Base-by-base conservation (phyloP, 2,329 filamentous ascomycete species). In the Monilinia fructicola region DNA sequence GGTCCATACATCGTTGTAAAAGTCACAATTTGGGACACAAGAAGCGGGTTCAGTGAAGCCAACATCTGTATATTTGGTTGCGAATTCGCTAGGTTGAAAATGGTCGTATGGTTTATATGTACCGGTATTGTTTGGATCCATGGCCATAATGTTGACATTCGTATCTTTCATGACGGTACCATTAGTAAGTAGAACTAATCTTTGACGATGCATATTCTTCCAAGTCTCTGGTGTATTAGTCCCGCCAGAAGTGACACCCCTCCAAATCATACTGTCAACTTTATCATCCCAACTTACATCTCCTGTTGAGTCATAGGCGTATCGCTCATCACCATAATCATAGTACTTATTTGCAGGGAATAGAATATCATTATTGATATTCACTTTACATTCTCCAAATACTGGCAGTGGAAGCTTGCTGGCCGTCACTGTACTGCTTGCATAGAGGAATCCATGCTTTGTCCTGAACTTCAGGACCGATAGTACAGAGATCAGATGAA, bases 341-440 rank as follows among this genome's bases (percentile, higher is more conserved):
- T 87, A 83, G 73, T 90, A 90, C 83, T 87, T 87, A 73, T 84
- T 86, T 6, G 85, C 85, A 1, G 86, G 86, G 69, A 88, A 86
- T 40, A 88, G 77, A 64, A 89, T 87, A 72, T 89, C 86, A 70
- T 85, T 87, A 73, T 88, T 88, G 69, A 85, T 80, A 44, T 82
- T 84, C 54, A 87, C 80, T 74, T 89, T 89, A 72, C 83, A 87
- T 69, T 87, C 86, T 60, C 85, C 81, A 71, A 89, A 88, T 26
- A 89, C 78, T 11, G 87, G 86, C 16, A 88, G 78, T 18, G 88
- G 78, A 65, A 85, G 82, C 54, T 81, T 79, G 4, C 83, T 84
- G 12, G 82, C 81, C 18, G 81, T 78, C 61, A 86, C 76, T 55
- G 80, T 83, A 54, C 83, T 79, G 54, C 84, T 81, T 64, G 84